phyloP scores from a whole-genome alignment of 2,329 filamentous ascomycete genomes.

The Cucurbitaria berberidis region DNA sequence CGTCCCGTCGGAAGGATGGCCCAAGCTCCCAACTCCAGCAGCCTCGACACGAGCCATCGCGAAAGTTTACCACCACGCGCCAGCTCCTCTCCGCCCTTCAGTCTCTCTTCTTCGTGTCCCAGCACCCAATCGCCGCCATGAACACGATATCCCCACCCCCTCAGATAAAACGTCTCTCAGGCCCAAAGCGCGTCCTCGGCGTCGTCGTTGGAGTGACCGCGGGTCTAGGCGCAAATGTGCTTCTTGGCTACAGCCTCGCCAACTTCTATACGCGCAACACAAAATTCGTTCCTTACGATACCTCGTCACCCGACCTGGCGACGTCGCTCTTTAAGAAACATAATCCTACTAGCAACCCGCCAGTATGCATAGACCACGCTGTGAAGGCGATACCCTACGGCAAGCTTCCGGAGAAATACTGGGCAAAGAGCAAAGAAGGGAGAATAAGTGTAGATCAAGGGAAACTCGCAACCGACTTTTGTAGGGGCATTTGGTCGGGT shows the following conservation, averaged over 20 bases:
- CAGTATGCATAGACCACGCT: conserved; percentile 46
- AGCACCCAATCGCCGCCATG: conserved; percentile 22
- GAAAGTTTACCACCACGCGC: conserved; percentile 3
- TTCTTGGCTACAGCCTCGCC: conserved; percentile 45
- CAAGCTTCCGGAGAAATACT: conserved; percentile 36
- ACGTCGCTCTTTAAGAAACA: conserved; percentile 29
- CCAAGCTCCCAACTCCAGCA: conserved; percentile 21
- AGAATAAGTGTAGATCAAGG: conserved; percentile 34
- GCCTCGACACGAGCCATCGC: conserved; percentile 8
- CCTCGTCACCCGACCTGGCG: conserved; percentile 32
- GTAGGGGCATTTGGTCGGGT: conserved; percentile 47
- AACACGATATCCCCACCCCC: conserved; percentile 46
- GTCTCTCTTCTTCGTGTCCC: neutral
- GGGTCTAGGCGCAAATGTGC: conserved; percentile 36
- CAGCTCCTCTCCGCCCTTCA: neutral
- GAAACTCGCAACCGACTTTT: conserved; percentile 46
- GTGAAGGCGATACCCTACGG: conserved; percentile 44
- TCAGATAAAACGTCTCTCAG: conserved; percentile 37
- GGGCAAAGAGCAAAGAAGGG: conserved; percentile 12
- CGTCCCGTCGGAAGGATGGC: conserved; percentile 10
- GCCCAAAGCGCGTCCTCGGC: conserved; percentile 37
- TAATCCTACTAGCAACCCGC: conserved; percentile 45
- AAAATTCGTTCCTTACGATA: conserved; percentile 45
- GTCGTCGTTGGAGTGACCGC: conserved; percentile 41
- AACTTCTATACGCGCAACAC: conserved; percentile 45